These are phyloP conservation scores for Metarhizium rileyi DNA, from an alignment of 2,329 filamentous ascomycete species.

Conservation along the genomic window DNA sequence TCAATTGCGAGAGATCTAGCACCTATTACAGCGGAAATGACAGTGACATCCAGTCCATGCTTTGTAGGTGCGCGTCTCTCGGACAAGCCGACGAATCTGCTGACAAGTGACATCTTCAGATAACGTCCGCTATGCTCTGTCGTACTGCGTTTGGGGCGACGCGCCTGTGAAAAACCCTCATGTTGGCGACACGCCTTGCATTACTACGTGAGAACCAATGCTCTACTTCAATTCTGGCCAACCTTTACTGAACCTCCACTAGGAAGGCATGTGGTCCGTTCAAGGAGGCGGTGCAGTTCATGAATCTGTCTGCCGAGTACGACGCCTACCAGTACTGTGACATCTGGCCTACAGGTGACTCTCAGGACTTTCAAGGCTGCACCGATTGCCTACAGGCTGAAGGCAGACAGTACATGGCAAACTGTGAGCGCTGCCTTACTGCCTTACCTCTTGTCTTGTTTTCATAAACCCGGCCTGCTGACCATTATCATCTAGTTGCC, in stretches of 20 bases:
- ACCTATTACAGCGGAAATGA: conserved; percentile 31
- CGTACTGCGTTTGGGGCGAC: conserved; percentile 43
- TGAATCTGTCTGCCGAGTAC: conserved; percentile 36
- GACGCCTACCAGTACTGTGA: conserved; percentile 45
- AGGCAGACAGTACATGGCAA: conserved; percentile 34
- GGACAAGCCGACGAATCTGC: background rate
- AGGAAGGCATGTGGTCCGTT: conserved; percentile 46
- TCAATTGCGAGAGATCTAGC: conserved; percentile 43
- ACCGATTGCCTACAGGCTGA: conserved; percentile 33
- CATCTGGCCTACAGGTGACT: conserved; percentile 30
- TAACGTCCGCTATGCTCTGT: conserved; percentile 46
- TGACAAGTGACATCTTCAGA: conserved; percentile 28
- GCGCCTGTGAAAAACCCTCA: conserved; percentile 29
- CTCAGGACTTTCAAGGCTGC: conserved; percentile 31
- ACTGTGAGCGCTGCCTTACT: conserved; percentile 34
- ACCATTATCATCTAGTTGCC: conserved; percentile 28
- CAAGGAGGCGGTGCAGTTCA: conserved; percentile 34
- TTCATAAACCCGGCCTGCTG: background rate
- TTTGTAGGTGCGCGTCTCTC: conserved; percentile 38
- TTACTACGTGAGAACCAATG: conserved; percentile 34
- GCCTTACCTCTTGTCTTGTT: background rate
- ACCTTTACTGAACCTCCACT: conserved; percentile 14
- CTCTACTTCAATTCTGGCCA: background rate
- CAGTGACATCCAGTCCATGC: conserved; percentile 42
- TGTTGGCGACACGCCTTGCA: conserved; percentile 35